phyloP scores from a whole-genome alignment of 768 basidiomycete genomes.

The Coprinopsis cinerea region DNA sequence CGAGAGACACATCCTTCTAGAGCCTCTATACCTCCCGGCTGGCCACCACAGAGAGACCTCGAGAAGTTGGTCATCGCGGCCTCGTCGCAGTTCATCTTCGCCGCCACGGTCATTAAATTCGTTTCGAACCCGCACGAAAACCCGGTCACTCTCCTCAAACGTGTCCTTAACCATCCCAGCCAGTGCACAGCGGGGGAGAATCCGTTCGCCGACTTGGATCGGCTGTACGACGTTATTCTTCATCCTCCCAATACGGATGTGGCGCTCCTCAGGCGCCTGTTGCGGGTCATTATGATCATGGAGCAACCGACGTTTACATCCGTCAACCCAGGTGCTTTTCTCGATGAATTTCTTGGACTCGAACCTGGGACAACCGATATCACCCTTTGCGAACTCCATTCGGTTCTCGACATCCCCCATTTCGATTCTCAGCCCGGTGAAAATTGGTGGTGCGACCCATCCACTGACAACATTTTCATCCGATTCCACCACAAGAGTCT shows the following conservation, averaged over 20 bases:
- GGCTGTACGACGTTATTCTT: conserved; percentile 2
- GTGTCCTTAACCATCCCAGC: not conserved
- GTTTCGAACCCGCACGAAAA: not conserved
- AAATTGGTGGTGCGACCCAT: too few species aligned
- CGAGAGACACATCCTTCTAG: not conserved
- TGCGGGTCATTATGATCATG: not conserved
- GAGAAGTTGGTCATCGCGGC: not conserved
- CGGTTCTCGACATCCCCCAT: not conserved
- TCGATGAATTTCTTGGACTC: not conserved
- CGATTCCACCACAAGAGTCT: conserved; percentile 2
- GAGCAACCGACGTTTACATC: not conserved
- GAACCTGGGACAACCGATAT: not conserved
- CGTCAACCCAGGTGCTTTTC: too few species aligned
- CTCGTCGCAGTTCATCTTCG: conserved; percentile 8
- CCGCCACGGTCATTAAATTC: conserved; percentile 7
- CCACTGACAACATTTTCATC: not conserved
- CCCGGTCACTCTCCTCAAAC: not conserved
- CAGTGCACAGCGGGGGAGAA: not conserved
- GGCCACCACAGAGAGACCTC: conserved; percentile 8
- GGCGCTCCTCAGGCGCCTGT: conserved; percentile 1
- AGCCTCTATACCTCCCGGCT: not conserved
- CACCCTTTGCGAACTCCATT: conserved; percentile 5
- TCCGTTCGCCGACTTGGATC: conserved; percentile 8
- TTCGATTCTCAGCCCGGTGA: too few species aligned
- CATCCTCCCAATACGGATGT: conserved; percentile 3